These are phyloP conservation scores for Boletus insuetus DNA, from an alignment of 768 basidiomycete genomes.

Conservation along the genomic window DNA sequence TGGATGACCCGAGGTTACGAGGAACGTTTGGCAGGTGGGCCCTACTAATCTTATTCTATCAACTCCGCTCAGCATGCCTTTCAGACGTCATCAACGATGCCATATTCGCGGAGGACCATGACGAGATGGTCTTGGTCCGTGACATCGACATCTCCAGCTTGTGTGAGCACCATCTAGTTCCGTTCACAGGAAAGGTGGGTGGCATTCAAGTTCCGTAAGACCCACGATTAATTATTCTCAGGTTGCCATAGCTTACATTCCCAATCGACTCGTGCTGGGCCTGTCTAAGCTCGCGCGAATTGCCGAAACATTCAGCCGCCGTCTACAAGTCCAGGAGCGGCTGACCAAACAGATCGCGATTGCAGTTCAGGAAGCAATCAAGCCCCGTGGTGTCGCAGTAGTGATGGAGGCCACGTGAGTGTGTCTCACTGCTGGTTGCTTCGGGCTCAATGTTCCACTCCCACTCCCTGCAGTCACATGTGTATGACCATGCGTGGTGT, in stretches of 20 bases:
- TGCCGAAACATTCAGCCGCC: constrained; percentile 93
- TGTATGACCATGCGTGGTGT: constrained; percentile 99
- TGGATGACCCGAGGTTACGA: constrained; percentile 99
- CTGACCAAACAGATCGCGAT: constrained; percentile 97
- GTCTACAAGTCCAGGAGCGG: constrained; percentile 96
- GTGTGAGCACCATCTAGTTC: constrained; percentile 98
- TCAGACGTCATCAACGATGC: constrained; percentile 98
- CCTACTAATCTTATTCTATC: constrained; percentile 14
- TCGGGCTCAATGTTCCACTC: constrained; percentile 10
- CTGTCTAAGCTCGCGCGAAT: constrained; percentile 96
- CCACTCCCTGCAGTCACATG: constrained; percentile 62
- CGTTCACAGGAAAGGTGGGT: constrained; percentile 93
- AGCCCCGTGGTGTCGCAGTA: constrained; percentile 96
- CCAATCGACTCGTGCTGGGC: constrained; percentile 90
- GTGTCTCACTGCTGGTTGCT: neutral
- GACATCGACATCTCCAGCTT: constrained; percentile 97
- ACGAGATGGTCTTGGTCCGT: constrained; percentile 98
- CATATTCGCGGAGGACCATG: constrained; percentile 97
- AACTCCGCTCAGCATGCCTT: constrained; percentile 11
- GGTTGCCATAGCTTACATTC: constrained; percentile 98
- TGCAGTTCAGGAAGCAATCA: constrained; percentile 97
- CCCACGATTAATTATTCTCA: constrained; percentile 35
- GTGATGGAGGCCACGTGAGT: constrained; percentile 98
- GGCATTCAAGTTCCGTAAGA: constrained; percentile 13
- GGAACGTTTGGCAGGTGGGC: constrained; percentile 81